A percentile compares a stretch with the other conserved stretches of the same genome.
These are phyloP conservation scores for Quaeritorhiza haematococci DNA, from an alignment of 371 early-diverging fungal species.

Conservation along the genomic window DNA sequence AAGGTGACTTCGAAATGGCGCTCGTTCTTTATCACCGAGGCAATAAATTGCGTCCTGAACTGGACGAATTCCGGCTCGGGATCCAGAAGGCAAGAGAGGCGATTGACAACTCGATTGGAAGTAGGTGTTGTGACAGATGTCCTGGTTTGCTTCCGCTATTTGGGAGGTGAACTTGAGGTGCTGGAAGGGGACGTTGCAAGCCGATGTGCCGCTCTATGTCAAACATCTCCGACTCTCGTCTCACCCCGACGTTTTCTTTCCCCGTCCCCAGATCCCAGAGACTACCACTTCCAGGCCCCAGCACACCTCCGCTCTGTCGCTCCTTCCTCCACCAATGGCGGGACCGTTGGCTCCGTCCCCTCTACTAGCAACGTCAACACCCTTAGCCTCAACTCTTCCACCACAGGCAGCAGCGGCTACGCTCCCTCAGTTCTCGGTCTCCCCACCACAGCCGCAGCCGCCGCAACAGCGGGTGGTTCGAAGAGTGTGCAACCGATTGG, in stretches of 20 bases:
- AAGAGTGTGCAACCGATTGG: neutral
- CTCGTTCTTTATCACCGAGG: constrained; percentile 46
- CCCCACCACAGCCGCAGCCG: neutral
- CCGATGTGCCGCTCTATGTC: too few species aligned
- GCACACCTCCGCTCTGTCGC: constrained; percentile 4
- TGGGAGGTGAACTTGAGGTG: too few species aligned
- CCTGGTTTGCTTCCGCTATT: too few species aligned
- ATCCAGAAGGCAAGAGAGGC: constrained; percentile 50
- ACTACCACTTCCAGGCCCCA: constrained; percentile 23
- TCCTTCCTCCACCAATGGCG: neutral
- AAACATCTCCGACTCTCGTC: too few species aligned
- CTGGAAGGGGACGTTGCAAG: too few species aligned
- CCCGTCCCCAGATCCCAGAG: too few species aligned
- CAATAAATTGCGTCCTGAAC: constrained; percentile 38
- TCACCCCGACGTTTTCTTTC: too few species aligned
- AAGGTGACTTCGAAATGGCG: constrained; percentile 49
- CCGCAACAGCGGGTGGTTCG: neutral
- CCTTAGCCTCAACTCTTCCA: neutral
- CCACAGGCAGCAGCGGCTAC: neutral
- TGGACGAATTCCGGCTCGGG: constrained; percentile 42
- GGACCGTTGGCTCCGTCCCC: neutral
- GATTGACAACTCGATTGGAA: constrained; percentile 49
- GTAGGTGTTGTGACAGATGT: too few species aligned
- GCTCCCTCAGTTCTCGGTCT: neutral
- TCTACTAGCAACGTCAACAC: neutral